Base-by-base conservation (phyloP, 75 land plant genomes). In the Ceratopteris richardii region DNA sequence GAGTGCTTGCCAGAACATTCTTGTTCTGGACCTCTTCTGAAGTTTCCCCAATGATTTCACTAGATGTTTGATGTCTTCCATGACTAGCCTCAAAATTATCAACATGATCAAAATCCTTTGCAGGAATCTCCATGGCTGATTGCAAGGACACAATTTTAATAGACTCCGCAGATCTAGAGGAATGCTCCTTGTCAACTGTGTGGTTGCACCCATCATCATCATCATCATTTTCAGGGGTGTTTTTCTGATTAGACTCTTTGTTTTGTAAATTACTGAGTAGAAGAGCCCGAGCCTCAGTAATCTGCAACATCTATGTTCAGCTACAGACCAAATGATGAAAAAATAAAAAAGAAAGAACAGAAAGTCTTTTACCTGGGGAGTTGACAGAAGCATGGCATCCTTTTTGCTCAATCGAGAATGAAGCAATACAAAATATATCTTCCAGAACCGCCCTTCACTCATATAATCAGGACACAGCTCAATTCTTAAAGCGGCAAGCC, bases 361-460 rank as follows among this genome's bases (percentile, higher is more conserved):
- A 19, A 58, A 41, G 16, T 4, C 18, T 40, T 40, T 40, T 63
- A 82, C 97, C 80, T 82, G 89, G 43, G 89, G 82, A 44, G 97
- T 77, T 21, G 86, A 88, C 58, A 92, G 66, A 47, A 75, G 70
- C 28, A 78, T 80, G 22, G 94, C 76, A 68, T 87, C 92, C 41
- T 77, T 75, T 62, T 87, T 81, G 60, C 79, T 77, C 29, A 91
- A 82, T n/a, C 93, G 81, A 25, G 97, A 77, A 68, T 91, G 97
- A 54, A 91, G 52, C 37, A 91, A 81, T 28, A 91, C 94, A 67
- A 91, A 91, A 64, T 91, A 91, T 44, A 84, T 83, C 63, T 81
- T 84, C 97, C 97, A 91, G 71, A 91, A 91, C 68, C 85, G 91
- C 13, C 79, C 80, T 51, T 80, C 83, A 60, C 76, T 87, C 85